Percentiles rank a stretch among this genome's conserved stretches.
Conservation (phyloP, 2,329 filamentous ascomycete genomes). For the Hortaea werneckii region DNA sequence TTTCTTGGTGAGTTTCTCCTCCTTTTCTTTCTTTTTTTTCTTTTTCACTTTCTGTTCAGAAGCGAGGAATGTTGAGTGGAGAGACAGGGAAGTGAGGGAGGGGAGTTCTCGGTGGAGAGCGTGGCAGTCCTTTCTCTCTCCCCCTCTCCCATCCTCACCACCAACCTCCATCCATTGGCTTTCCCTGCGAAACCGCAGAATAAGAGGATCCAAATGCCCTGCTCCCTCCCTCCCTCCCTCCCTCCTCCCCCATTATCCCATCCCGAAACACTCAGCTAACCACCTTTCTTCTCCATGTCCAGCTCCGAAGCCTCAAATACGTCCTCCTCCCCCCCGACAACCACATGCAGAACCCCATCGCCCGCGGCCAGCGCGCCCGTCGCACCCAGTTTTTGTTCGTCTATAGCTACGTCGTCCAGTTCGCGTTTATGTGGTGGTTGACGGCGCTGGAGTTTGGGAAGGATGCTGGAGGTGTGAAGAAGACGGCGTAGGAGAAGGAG, state of each 20-base stretch:
- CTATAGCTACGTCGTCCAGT: slow-evolving; percentile 89
- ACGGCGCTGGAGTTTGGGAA: slow-evolving; percentile 36
- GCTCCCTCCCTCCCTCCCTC: background rate
- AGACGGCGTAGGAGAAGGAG: background rate
- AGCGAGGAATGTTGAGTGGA: too few relatives aligned
- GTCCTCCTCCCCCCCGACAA: slow-evolving; percentile 80
- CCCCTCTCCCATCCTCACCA: too few relatives aligned
- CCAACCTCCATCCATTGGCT: too few relatives aligned
- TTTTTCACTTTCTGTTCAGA: background rate
- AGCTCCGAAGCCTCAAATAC: slow-evolving; percentile 93
- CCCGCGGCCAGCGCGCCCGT: slow-evolving; percentile 74
- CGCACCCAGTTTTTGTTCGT: slow-evolving; percentile 86
- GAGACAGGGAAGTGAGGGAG: too few relatives aligned
- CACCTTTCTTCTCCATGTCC: background rate
- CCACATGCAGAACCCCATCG: slow-evolving; percentile 57
- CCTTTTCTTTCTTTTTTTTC: background rate
- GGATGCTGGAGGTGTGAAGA: background rate
- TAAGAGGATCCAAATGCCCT: too few relatives aligned
- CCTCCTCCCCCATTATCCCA: background rate
- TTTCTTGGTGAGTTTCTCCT: slow-evolving; percentile 60
- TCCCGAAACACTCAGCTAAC: background rate
- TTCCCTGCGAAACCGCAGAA: too few relatives aligned
- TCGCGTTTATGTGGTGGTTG: slow-evolving; percentile 86
- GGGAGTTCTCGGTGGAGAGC: too few relatives aligned
- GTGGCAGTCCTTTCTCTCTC: too few relatives aligned